Percentiles rank a stretch among this genome's conserved stretches.
Conservation (phyloP, 345 rosid species). For the Citrus australasica region DNA sequence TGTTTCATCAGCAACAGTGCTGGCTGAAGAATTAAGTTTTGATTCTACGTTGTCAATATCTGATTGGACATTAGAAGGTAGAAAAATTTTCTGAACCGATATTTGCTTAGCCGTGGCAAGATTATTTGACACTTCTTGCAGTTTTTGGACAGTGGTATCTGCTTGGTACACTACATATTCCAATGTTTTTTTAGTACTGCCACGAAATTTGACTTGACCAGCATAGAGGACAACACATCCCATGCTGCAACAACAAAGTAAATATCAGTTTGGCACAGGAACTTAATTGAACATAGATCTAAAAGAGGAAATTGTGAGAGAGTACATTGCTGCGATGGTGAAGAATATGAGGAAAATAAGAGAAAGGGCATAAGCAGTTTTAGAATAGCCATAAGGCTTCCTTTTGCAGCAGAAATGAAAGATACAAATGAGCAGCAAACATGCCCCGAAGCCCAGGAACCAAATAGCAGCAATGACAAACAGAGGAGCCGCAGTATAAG, state of each 20-base stretch:
- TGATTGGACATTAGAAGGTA: constrained; percentile 77
- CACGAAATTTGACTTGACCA: constrained; percentile 69
- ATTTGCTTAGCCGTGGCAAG: constrained; percentile 69
- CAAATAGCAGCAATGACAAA: constrained; percentile 62
- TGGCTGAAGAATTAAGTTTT: constrained; percentile 56
- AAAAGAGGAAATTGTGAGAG: constrained; percentile 1
- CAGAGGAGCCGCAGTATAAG: constrained; percentile 76
- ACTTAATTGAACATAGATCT: background rate
- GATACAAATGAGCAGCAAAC: constrained; percentile 44
- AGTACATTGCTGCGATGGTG: constrained; percentile 65
- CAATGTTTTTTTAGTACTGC: constrained; percentile 65
- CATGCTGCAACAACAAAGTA: constrained; percentile 41
- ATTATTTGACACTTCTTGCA: constrained; percentile 59
- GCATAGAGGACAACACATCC: constrained; percentile 78
- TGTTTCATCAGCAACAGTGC: constrained; percentile 48
- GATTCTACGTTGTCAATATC: constrained; percentile 77
- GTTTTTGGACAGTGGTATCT: constrained; percentile 50
- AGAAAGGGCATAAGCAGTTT: constrained; percentile 57
- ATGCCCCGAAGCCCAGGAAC: constrained; percentile 74
- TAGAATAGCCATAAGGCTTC: constrained; percentile 57
- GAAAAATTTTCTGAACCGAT: constrained; percentile 61
- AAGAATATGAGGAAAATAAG: constrained; percentile 64
- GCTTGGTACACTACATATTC: constrained; percentile 75
- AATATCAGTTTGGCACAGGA: background rate
- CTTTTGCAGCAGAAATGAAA: constrained; percentile 47